Conservation (phyloP, 208 protist genomes). For the Crithidia expoeki region DNA sequence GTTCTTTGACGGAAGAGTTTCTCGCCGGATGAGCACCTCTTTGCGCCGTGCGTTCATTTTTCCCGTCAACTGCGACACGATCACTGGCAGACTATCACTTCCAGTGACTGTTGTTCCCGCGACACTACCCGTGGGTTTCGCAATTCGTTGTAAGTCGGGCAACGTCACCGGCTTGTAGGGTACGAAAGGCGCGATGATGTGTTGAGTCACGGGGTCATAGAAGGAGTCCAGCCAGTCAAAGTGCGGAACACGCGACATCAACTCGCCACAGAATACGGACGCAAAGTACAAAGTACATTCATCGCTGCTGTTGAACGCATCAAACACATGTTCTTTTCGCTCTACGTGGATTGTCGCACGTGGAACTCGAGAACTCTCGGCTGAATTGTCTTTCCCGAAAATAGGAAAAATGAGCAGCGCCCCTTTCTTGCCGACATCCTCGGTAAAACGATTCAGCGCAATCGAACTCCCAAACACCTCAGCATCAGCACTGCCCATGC, state of each 20-base stretch:
- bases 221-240: constrained; percentile 79
- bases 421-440: constrained; percentile 38
- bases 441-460: constrained; percentile 71
- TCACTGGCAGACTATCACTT: neutral
- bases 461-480: constrained; percentile 87
- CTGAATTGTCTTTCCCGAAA: constrained; percentile 29
- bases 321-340: constrained; percentile 54
- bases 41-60: constrained; percentile 23
- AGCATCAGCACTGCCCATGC: constrained; percentile 68
- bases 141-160: constrained; percentile 14
- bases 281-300: constrained; percentile 68
- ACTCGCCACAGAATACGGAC: constrained; percentile 65
- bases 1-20: constrained; percentile 39
- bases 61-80: constrained; percentile 11
- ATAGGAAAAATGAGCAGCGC: constrained; percentile 81
- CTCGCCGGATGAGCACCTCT: constrained; percentile 59
- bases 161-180: constrained; percentile 31
- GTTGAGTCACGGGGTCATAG: constrained; percentile 87
- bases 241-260: constrained; percentile 76
- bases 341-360: constrained; percentile 79
- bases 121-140: neutral
- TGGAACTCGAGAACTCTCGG: neutral
- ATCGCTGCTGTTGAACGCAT: constrained; percentile 64
- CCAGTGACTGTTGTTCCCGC: neutral
- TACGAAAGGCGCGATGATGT: constrained; percentile 82